A percentile compares a stretch with the other conserved stretches of the same genome.
phyloP scores from a whole-genome alignment of 2,329 filamentous ascomycete genomes.

The Gliomastix tumulicola region DNA sequence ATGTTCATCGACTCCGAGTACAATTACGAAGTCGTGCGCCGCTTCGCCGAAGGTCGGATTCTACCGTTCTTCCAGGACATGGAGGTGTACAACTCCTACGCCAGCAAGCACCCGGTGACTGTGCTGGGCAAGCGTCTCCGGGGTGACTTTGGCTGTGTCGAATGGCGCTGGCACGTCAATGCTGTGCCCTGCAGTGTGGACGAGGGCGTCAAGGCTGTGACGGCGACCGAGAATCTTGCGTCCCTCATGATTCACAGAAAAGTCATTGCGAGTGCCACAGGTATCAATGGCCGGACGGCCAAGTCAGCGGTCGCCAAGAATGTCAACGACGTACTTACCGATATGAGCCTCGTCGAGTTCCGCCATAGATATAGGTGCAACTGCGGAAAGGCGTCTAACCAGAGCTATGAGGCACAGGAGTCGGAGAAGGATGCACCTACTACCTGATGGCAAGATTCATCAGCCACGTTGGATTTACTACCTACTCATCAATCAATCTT shows the following conservation, averaged over 20 bases:
- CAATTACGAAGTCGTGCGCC: slow-evolving; percentile 63
- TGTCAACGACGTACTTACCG: slow-evolving; percentile 41
- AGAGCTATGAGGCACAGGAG: no score
- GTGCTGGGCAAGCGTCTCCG: slow-evolving; percentile 59
- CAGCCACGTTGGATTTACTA: no score
- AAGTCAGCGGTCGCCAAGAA: slow-evolving; percentile 60
- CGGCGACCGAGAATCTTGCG: slow-evolving; percentile 52
- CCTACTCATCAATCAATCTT: no score
- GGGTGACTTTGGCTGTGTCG: slow-evolving; percentile 56
- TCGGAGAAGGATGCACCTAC: no score
- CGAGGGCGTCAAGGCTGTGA: slow-evolving; percentile 27
- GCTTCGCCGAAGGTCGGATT: slow-evolving; percentile 72
- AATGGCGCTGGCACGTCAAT: slow-evolving; percentile 47
- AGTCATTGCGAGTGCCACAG: slow-evolving; percentile 55
- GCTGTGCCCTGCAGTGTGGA: slow-evolving; percentile 32
- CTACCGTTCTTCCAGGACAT: slow-evolving; percentile 79
- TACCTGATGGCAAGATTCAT: no score
- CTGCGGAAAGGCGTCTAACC: no score
- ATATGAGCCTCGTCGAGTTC: no score
- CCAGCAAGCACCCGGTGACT: slow-evolving; percentile 79
- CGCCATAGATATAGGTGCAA: no score
- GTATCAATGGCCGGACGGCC: slow-evolving; percentile 63
- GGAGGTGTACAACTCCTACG: slow-evolving; percentile 78
- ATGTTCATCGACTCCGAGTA: slow-evolving; percentile 87
- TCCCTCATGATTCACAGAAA: slow-evolving; percentile 70